Percentiles rank a stretch among this genome's conserved stretches.
Conservation (phyloP, 371 early-diverging fungal species). For the Apophysomyces sp. region DNA sequence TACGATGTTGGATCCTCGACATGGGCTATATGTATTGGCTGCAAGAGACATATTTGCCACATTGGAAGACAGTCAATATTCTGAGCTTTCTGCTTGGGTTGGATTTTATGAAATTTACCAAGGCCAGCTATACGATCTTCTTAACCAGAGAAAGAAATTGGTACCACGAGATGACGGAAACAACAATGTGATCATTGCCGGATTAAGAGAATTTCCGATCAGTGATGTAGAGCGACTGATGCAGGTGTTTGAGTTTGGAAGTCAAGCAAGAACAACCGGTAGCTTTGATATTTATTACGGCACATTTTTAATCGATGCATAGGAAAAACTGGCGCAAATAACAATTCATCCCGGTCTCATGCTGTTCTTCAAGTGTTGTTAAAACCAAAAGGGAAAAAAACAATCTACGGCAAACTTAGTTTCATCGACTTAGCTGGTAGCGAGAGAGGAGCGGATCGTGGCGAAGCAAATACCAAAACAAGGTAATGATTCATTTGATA, state of each 20-base stretch:
- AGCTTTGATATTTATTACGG: not conserved
- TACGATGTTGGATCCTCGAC: slow-evolving; percentile 92
- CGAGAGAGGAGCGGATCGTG: slow-evolving; percentile 98
- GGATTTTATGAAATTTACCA: slow-evolving; percentile 98
- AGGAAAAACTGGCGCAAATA: slow-evolving; percentile 92
- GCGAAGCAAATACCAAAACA: slow-evolving; percentile 87
- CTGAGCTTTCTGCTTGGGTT: slow-evolving; percentile 78
- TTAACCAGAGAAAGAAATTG: slow-evolving; percentile 85
- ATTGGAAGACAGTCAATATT: slow-evolving; percentile 67
- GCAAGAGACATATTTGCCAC: slow-evolving; percentile 86
- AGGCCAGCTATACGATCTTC: slow-evolving; percentile 92
- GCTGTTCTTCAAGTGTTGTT: slow-evolving; percentile 95
- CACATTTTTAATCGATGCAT: no score
- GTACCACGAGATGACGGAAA: slow-evolving; percentile 96
- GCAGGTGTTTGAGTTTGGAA: slow-evolving; percentile 92
- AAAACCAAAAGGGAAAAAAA: slow-evolving; percentile 54
- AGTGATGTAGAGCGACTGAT: slow-evolving; percentile 74
- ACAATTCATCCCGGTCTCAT: slow-evolving; percentile 96
- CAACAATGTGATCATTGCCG: slow-evolving; percentile 86
- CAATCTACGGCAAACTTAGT: slow-evolving; percentile 83
- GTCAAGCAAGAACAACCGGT: slow-evolving; percentile 86
- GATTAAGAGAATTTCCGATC: slow-evolving; percentile 82
- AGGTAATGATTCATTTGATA: slow-evolving; percentile 45
- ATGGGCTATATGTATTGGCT: slow-evolving; percentile 90
- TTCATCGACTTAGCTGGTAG: slow-evolving; percentile 99